Conservation (phyloP, 352 stramenopile species). For the Phytopythium ostracodes region DNA sequence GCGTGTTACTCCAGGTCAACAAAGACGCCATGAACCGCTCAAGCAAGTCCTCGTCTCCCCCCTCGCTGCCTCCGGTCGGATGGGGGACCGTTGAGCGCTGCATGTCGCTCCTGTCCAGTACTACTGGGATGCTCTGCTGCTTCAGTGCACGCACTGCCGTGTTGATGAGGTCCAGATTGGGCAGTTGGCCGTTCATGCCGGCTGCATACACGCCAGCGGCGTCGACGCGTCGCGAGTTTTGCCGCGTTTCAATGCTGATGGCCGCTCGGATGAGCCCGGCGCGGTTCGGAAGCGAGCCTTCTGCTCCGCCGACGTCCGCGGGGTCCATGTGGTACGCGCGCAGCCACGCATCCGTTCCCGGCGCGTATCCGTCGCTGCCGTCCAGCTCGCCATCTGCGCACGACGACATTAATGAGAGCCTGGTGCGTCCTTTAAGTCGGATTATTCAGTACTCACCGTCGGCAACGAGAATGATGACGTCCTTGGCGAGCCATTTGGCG, state of each 20-base stretch:
- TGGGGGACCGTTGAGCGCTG: not conserved
- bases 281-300: slow-evolving; percentile 47
- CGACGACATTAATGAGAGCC: not conserved
- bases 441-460: slow-evolving; percentile 36
- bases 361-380: slow-evolving; percentile 51
- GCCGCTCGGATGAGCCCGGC: slow-evolving; percentile 76
- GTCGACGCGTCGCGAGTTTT: slow-evolving; percentile 17
- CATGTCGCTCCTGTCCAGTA: slow-evolving; percentile 40
- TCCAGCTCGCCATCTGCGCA: slow-evolving; percentile 53
- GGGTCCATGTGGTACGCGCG: slow-evolving; percentile 66
- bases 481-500: slow-evolving; percentile 78
- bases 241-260: slow-evolving; percentile 63
- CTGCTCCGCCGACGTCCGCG: slow-evolving; percentile 10
- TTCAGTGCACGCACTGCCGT: slow-evolving; percentile 49
- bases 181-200: slow-evolving; percentile 80
- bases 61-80: not conserved
- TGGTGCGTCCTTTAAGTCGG: not conserved
- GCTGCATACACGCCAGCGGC: slow-evolving; percentile 56
- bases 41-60: slow-evolving; percentile 11
- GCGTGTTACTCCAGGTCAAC: not conserved
- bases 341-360: slow-evolving; percentile 70
- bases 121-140: slow-evolving; percentile 38
- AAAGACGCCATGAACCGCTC: slow-evolving; percentile 5
- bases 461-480: slow-evolving; percentile 72
- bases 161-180: slow-evolving; percentile 87